These are phyloP conservation scores for Coniochaeta hoffmannii DNA, from an alignment of 2,329 filamentous ascomycete genomes.

Conservation along the genomic window DNA sequence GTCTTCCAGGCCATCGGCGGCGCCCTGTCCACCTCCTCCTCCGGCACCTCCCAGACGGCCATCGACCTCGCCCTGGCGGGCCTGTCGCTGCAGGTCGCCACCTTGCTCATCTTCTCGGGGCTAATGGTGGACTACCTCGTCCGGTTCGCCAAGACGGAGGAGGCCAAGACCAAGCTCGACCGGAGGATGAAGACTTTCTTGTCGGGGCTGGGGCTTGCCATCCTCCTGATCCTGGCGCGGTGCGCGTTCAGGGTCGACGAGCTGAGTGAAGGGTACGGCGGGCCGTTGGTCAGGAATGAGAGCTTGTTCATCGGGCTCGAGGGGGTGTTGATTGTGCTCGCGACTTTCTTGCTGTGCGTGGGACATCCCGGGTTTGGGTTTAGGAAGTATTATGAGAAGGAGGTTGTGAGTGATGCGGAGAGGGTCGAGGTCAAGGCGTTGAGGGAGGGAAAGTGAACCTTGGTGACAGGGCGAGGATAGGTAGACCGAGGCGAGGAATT, in stretches of 20 bases:
- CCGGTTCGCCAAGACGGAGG: constrained; percentile 15
- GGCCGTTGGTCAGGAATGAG: constrained; percentile 39
- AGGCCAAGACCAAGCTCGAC: neutral
- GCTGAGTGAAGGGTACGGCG: constrained; percentile 47
- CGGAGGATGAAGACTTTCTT: constrained; percentile 40
- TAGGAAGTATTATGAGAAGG: neutral
- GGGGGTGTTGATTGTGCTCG: constrained; percentile 20
- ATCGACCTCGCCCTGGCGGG: constrained; percentile 43
- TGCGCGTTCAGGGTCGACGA: constrained; percentile 54
- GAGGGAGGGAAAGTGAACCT: neutral
- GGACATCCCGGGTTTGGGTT: constrained; percentile 3
- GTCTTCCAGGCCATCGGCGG: constrained; percentile 44
- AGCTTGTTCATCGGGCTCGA: constrained; percentile 40
- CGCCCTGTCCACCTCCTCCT: constrained; percentile 29
- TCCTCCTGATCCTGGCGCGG: constrained; percentile 47
- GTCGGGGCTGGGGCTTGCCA: constrained; percentile 39
- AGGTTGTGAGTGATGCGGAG: neutral
- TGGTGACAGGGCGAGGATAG: too few species aligned
- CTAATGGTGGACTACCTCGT: constrained; percentile 34
- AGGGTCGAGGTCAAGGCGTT: neutral
- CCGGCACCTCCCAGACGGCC: constrained; percentile 29
- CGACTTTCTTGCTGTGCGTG: neutral
- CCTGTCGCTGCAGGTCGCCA: constrained; percentile 42
- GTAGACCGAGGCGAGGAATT: neutral
- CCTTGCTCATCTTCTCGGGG: constrained; percentile 35